These are phyloP conservation scores for Myriosclerotinia curreyana DNA, from an alignment of 2,329 filamentous ascomycete genomes.

Conservation along the genomic window DNA sequence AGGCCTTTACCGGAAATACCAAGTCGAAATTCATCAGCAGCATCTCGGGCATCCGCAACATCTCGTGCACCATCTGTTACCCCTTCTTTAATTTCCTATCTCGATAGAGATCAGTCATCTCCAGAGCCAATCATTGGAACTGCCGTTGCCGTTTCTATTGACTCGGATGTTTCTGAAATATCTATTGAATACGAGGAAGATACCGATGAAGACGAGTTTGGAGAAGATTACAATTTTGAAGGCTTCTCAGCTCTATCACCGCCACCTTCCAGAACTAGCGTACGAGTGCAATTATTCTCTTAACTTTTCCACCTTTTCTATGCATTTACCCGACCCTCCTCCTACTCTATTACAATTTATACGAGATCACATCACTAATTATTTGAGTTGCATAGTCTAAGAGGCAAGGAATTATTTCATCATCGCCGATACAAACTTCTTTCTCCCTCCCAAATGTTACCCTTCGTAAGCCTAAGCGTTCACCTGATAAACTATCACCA, in stretches of 20 bases:
- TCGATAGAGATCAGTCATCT: conserved; percentile 26
- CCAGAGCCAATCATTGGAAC: conserved; percentile 27
- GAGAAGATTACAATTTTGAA: background rate
- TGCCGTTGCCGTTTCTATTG: conserved; percentile 24
- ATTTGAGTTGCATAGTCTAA: conserved; percentile 9
- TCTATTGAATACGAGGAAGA: background rate
- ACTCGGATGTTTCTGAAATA: conserved; percentile 12
- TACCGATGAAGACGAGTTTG: background rate
- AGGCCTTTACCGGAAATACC: conserved; percentile 17
- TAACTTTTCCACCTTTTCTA: too few species aligned
- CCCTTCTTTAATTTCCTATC: conserved; percentile 25
- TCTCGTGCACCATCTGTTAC: conserved; percentile 27
- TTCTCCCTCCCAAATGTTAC: conserved; percentile 29
- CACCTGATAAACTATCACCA: background rate
- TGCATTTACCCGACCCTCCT: background rate
- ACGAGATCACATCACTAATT: background rate
- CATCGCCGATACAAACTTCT: conserved; percentile 16
- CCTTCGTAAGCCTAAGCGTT: conserved; percentile 23
- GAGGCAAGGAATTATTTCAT: conserved; percentile 23
- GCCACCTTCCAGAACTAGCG: background rate
- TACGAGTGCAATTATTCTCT: background rate
- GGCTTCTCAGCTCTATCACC: conserved; percentile 8
- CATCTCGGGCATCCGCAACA: conserved; percentile 16
- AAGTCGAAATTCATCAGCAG: conserved; percentile 14
- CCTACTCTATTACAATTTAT: background rate